These are phyloP conservation scores for Hypoxylon sp. DNA, from an alignment of 2,329 filamentous ascomycete species.

Conservation along the genomic window DNA sequence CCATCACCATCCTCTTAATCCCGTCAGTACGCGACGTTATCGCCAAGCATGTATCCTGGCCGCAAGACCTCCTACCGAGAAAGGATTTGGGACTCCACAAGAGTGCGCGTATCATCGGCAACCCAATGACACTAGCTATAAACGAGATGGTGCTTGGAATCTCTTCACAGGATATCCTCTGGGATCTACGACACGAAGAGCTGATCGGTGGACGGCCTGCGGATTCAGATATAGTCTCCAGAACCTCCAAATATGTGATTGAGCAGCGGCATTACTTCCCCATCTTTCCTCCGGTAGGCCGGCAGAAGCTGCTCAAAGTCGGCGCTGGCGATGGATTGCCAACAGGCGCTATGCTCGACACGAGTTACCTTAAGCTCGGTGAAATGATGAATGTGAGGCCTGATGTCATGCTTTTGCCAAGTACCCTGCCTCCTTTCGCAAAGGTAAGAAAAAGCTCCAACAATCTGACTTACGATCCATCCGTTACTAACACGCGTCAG, in stretches of 20 bases:
- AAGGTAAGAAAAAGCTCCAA: conserved; percentile 69
- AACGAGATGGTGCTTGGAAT: conserved; percentile 89
- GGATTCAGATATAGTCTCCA: conserved; percentile 72
- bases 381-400: conserved; percentile 90
- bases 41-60: conserved; percentile 77
- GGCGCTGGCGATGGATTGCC: conserved; percentile 69
- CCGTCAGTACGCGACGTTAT: conserved; percentile 80
- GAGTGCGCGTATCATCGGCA: conserved; percentile 78
- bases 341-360: conserved; percentile 83
- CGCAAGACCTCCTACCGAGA: conserved; percentile 67
- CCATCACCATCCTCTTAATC: conserved; percentile 82
- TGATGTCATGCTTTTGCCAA: conserved; percentile 86
- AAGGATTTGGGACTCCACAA: conserved; percentile 85
- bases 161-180: conserved; percentile 85
- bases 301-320: conserved; percentile 74
- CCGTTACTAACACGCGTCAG: conserved; percentile 58
- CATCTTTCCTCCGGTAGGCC: conserved; percentile 82
- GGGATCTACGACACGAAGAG: conserved; percentile 83
- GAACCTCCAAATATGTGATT: conserved; percentile 82
- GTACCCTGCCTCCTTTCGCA: conserved; percentile 84
- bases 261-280: conserved; percentile 94
- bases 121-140: conserved; percentile 88
- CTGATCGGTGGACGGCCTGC: conserved; percentile 67
- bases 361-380: conserved; percentile 85
- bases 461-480: conserved; percentile 6